phyloP scores from a whole-genome alignment of 78 protist species.

The Bodo saltans region DNA sequence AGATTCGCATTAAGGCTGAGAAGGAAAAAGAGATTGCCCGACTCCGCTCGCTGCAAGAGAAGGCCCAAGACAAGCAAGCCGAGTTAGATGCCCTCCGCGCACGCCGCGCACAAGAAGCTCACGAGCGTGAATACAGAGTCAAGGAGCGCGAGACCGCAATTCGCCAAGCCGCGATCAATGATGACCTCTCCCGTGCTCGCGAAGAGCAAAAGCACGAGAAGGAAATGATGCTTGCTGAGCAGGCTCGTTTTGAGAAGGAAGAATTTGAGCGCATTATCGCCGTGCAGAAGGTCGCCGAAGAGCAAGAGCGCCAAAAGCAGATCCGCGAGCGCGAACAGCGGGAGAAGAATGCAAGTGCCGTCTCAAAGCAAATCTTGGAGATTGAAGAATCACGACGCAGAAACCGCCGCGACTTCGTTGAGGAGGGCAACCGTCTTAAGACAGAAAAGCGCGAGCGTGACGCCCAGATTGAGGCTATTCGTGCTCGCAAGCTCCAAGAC shows the following conservation, averaged over 20 bases:
- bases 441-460: background rate
- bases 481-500: conserved; percentile 34
- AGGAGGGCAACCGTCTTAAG: conserved; percentile 39
- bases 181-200: conserved; percentile 26
- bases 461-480: conserved; percentile 16
- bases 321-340: background rate
- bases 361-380: conserved; percentile 36
- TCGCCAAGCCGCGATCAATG: background rate
- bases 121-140: conserved; percentile 39
- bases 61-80: conserved; percentile 55
- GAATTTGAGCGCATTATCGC: conserved; percentile 37
- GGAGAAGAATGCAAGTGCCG: background rate
- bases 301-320: background rate
- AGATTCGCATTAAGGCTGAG: background rate
- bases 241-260: conserved; percentile 34
- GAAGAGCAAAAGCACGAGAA: conserved; percentile 30
- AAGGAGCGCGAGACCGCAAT: conserved; percentile 17
- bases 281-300: conserved; percentile 19
- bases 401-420: conserved; percentile 41
- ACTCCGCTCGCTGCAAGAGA: conserved; percentile 51
- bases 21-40: conserved; percentile 50
- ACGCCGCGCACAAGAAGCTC: conserved; percentile 46
- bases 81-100: conserved; percentile 56
- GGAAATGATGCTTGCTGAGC: conserved; percentile 34
- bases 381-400: background rate